Base-by-base conservation (phyloP, 2,329 filamentous ascomycete species). In the Elsinoe arachidis region DNA sequence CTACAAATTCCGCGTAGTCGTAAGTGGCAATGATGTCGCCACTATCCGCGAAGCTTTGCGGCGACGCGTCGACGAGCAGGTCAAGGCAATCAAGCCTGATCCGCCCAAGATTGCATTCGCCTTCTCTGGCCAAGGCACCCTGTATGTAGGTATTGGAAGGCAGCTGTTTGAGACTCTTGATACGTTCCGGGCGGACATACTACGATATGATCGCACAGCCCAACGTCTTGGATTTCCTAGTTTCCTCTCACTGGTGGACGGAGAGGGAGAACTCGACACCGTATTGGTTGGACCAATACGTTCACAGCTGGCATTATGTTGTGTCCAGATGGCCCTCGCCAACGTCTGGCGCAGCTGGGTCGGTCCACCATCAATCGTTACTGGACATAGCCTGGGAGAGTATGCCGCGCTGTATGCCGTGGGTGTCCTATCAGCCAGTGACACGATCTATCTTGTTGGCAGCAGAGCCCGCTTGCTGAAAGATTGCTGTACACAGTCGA, bases 41-140 rank as follows among this genome's bases (percentile, higher is more conserved):
- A 63, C 69, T 15, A 58, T 74, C 3, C 62, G 65, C 30, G 60
- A 67, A 30, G 30, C 56, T 14, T 53, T 63, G 21, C n/a, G 47
- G 15, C 34, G n/a, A n/a, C 15, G 26, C 26, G 21, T 26, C 15
- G 71, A 49, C 62, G 12, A 56, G 58, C 14, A 46, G 38, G 35
- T 52, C 59, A 34, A 44, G 38, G 33, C 39, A 57, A 49, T 58
- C 67, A 56, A 43, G 56, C 17, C 58, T 46, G 46, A 59, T 49
- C 47, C 64, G 3, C 63, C 67, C 1, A 46, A 55, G 1, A 56
- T 75, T 10, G 66, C 66, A 0, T 76, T 77, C 57, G 61, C 63
- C 9, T 74, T 74, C 59, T 72, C 72, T 19, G 71, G 72, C 3
- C 70, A 73, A 63, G 72, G 72, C 2, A 57, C 58, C 63, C 7